Base-by-base conservation (phyloP, 331 rosid genomes). In the Telfairia occidentalis region DNA sequence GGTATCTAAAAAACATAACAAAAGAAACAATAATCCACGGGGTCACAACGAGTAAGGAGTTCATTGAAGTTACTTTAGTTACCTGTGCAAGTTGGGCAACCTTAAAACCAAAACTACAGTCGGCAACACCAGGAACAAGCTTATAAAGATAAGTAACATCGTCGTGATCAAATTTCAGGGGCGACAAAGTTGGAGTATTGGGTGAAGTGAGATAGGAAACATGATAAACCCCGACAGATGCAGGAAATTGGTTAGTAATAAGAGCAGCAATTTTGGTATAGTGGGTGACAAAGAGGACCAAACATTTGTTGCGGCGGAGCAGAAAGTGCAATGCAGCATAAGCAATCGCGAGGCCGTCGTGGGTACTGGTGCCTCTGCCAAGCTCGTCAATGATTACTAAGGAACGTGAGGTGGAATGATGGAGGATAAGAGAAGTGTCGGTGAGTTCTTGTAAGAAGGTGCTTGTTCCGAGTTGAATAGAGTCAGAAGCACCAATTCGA, bases 41-140 rank as follows among this genome's bases (percentile, higher is more conserved):
- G 55, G 40, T 46, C 60, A 43, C 32, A 46, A 54, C 13, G 7
- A 35, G 54, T 34, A 80, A 65, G 26, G 23, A n/a, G 12, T 26
- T 30, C n/a, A n/a, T n/a, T n/a, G n/a, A n/a, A n/a, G n/a, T n/a
- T n/a, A n/a, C n/a, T n/a, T n/a, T n/a, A n/a, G 55, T 77, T 82
- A 91, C 98, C 96, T 91, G 97, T 77, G 97, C 98, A 76, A 94
- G 98, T 78, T 88, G 92, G 11, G 98, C 98, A 77, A 94, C 98
- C 83, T 90, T 94, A 77, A 85, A 91, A 11, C 97, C 97, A 34
- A 94, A 94, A 83, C 98, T 94, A 75, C 86, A 89, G 76, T 88
- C 90, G 7, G 96, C 85, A 75, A 91, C 84, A 74, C 96, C 98
- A 58, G 89, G 85, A 48, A 84, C 90, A 7, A 94, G 96, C 85